Evolutionary conservation across 352 stramenopile genomes (phyloP).

Genomic region (Phytophthora aleatoria): DNA sequence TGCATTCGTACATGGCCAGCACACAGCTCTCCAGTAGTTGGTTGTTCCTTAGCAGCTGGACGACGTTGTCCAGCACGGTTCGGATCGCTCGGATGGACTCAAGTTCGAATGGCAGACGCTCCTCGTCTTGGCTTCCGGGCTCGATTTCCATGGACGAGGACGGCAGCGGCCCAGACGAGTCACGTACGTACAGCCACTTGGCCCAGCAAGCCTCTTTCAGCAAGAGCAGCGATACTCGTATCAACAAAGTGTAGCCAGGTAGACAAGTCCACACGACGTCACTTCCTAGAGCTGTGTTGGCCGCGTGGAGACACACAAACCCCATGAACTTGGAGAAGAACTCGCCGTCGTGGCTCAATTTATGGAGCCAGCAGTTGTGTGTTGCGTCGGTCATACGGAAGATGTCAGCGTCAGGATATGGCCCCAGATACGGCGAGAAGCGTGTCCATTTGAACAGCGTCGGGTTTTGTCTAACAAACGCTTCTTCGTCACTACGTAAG

Average conservation of each 20-base stretch:
- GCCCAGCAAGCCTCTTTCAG: conserved; percentile 71
- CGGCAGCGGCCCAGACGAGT: conserved; percentile 43
- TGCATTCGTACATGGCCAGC: conserved; percentile 75
- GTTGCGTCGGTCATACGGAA: conserved; percentile 53
- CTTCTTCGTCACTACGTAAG: conserved; percentile 41
- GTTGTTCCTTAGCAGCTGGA: conserved; percentile 61
- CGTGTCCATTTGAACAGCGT: conserved; percentile 66
- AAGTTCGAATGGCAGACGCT: conserved; percentile 52
- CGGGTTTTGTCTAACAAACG: conserved; percentile 57
- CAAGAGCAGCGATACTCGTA: conserved; percentile 59
- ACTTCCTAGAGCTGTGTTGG: conserved; percentile 41
- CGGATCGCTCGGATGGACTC: conserved; percentile 51
- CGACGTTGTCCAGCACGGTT: conserved; percentile 61
- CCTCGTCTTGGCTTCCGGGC: conserved; percentile 32
- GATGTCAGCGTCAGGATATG: conserved; percentile 62
- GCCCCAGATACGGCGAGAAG: conserved; percentile 60
- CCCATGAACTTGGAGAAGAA: conserved; percentile 81
- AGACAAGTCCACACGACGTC: conserved; percentile 54
- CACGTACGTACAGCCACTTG: conserved; percentile 63
- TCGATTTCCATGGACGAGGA: conserved; percentile 39
- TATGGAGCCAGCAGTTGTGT: conserved; percentile 52
- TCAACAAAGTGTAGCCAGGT: conserved; percentile 66
- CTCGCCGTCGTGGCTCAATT: conserved; percentile 68
- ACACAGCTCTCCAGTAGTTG: conserved; percentile 70
- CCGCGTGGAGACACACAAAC: conserved; percentile 53